phyloP scores from a whole-genome alignment of 1,139 yeast species.

The Suzukiozyma palmioleophila region DNA sequence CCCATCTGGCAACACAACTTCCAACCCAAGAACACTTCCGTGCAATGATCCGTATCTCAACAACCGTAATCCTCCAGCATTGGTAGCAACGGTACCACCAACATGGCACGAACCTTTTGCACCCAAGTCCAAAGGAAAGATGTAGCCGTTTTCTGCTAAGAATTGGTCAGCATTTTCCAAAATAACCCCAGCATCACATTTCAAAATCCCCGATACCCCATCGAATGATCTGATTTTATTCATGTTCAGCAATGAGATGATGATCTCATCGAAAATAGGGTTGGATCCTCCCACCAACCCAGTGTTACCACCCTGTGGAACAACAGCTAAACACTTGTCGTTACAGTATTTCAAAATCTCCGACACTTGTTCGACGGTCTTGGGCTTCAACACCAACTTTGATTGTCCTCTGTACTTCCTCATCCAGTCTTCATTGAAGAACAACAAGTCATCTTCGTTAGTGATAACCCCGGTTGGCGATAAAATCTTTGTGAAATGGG shows the following conservation, averaged over 20 bases:
- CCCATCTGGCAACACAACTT: slow-evolving; percentile 90
- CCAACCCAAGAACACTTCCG: slow-evolving; percentile 87
- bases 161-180: slow-evolving; percentile 81
- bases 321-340: slow-evolving; percentile 73
- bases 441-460: slow-evolving; percentile 59
- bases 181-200: slow-evolving; percentile 88
- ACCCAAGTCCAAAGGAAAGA: slow-evolving; percentile 92
- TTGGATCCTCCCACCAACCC: slow-evolving; percentile 95
- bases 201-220: slow-evolving; percentile 75
- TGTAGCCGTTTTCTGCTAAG: slow-evolving; percentile 75
- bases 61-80: slow-evolving; percentile 92
- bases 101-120: slow-evolving; percentile 97
- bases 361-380: slow-evolving; percentile 74
- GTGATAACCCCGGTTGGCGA: slow-evolving; percentile 44
- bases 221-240: slow-evolving; percentile 83
- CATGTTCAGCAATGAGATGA: slow-evolving; percentile 64
- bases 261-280: slow-evolving; percentile 89
- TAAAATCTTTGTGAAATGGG: slow-evolving; percentile 55
- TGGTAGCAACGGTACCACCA: slow-evolving; percentile 94
- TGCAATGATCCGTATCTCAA: slow-evolving; percentile 90
- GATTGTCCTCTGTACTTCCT: slow-evolving; percentile 89
- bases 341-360: slow-evolving; percentile 78
- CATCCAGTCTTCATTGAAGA: slow-evolving; percentile 94
- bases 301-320: slow-evolving; percentile 97
- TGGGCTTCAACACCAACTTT: slow-evolving; percentile 77